Conservation (phyloP, 2,329 filamentous ascomycete genomes). For the Raffaelea arxii region DNA sequence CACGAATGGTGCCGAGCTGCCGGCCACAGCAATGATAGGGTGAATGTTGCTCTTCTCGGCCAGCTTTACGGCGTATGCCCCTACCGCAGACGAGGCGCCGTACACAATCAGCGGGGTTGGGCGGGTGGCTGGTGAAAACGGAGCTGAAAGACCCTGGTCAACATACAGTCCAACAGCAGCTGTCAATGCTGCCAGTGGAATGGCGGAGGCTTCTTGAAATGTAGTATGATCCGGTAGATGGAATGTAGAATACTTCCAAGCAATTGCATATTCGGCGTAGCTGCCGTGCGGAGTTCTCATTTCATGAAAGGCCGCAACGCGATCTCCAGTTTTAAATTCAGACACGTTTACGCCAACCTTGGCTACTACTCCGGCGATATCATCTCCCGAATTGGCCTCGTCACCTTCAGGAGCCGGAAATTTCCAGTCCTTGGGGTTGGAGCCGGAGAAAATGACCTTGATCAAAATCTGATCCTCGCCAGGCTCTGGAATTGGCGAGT, state of each 20-base stretch:
- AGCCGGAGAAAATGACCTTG: constrained; percentile 23
- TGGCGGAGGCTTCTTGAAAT: constrained; percentile 31
- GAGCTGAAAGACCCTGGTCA: constrained; percentile 27
- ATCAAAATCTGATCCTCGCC: constrained; percentile 16
- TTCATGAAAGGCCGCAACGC: constrained; percentile 44
- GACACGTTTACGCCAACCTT: constrained; percentile 43
- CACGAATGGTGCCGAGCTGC: constrained; percentile 32
- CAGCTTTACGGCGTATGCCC: constrained; percentile 42
- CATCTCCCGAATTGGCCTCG: constrained; percentile 38
- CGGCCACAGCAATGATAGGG: constrained; percentile 45
- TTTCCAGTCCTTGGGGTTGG: constrained; percentile 40
- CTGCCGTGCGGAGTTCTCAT: constrained; percentile 23
- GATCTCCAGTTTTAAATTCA: constrained; percentile 48
- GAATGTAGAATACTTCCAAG: constrained; percentile 29
- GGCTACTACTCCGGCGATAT: constrained; percentile 45
- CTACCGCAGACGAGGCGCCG: constrained; percentile 37
- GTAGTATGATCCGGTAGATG: constrained; percentile 25
- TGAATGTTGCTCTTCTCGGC: constrained; percentile 38
- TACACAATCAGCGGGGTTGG: constrained; percentile 28
- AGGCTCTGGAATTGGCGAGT: constrained; percentile 28
- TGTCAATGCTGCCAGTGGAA: constrained; percentile 34
- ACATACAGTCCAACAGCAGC: constrained; percentile 28
- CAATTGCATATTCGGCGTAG: constrained; percentile 33
- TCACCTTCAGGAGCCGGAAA: constrained; percentile 10
- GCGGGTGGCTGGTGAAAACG: constrained; percentile 25